phyloP scores from a whole-genome alignment of 305 asterid species.

The Ilex paraguariensis region DNA sequence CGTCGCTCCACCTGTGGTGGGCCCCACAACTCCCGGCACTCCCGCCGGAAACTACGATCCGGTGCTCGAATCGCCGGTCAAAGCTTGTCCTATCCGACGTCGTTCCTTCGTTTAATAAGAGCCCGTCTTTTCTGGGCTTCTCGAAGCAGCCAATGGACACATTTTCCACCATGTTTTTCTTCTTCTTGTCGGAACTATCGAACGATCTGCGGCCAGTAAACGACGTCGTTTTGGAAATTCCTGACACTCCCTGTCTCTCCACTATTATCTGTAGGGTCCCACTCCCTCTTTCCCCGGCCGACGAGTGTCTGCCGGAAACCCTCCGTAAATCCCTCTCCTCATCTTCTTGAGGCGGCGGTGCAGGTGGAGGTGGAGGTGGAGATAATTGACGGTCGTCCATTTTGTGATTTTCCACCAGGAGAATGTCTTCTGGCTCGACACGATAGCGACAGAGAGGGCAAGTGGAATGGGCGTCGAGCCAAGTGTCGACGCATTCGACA shows the following conservation, averaged over 20 bases:
- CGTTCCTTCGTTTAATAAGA: slow-evolving; percentile 12
- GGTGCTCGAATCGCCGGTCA: slow-evolving; percentile 44
- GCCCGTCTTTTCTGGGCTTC: slow-evolving; percentile 45
- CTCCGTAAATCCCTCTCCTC: neutral
- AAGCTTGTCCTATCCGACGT: too few species aligned
- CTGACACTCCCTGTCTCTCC: slow-evolving; percentile 24
- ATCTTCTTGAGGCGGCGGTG: neutral
- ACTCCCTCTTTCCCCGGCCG: slow-evolving; percentile 36
- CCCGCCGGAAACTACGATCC: slow-evolving; percentile 49
- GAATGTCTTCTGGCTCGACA: slow-evolving; percentile 80
- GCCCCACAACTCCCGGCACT: neutral
- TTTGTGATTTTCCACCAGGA: slow-evolving; percentile 32
- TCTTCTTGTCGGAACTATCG: slow-evolving; percentile 55
- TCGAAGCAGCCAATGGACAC: slow-evolving; percentile 15
- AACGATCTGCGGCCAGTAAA: slow-evolving; percentile 41
- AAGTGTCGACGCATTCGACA: slow-evolving; percentile 81
- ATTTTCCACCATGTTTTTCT: neutral
- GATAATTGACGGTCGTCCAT: slow-evolving; percentile 11
- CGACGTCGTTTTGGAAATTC: neutral
- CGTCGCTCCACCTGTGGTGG: slow-evolving; percentile 69
- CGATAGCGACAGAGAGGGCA: slow-evolving; percentile 85
- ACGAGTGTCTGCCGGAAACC: slow-evolving; percentile 59
- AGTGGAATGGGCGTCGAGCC: slow-evolving; percentile 90
- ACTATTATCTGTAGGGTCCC: slow-evolving; percentile 37
- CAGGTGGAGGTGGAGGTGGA: neutral